Base-by-base conservation (phyloP, 1,284 basidiomycete species). In the Ceratobasidium sp. region DNA sequence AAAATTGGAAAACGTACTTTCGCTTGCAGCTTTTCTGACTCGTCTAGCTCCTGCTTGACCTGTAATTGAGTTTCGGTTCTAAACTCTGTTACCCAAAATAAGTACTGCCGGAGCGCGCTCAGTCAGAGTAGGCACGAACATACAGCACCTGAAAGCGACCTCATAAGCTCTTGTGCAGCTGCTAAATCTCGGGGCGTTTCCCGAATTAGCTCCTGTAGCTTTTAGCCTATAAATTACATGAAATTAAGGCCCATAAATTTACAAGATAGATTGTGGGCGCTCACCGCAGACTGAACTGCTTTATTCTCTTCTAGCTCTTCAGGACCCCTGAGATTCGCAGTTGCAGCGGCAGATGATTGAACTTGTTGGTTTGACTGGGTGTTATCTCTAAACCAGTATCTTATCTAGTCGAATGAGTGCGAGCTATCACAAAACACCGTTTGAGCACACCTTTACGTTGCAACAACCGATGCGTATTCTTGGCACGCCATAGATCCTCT, bases 111-210 rank as follows among this genome's bases (percentile, higher is more conserved):
- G 62, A 57, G 40, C 66, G 10, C 20, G 5, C 7, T 28, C 33
- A 59, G 46, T 17, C 59, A n/a, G 15, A n/a, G n/a, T 68, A 50
- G 12, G 20, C 23, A 44, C 12, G 13, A 33, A 83, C 87, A 80
- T 78, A 88, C 88, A 1, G 97, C 97, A 42, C 97, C 98, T 0
- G 97, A 94, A 74, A 99, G 90, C 1, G 93, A 87, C 85, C 99
- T 99, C 97, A 99, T 99, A 61, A 99, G 89, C 82, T 99, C 97
- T 83, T 99, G 97, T 1, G 97, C 98, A 12, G 95, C 96, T 0
- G 94, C 95, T 5, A 99, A 89, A 85, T 99, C 97, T 79, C 96
- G 91, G 0, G 97, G 98, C 26, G 97, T 98, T 12, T 97, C 97
- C 74, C 98, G 91, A 81, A 99, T 99, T 44, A 99, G 90, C 84